A percentile compares a stretch with the other conserved stretches of the same genome.
Conservation (phyloP, 345 rosid species). For the Pugionium cornutum region DNA sequence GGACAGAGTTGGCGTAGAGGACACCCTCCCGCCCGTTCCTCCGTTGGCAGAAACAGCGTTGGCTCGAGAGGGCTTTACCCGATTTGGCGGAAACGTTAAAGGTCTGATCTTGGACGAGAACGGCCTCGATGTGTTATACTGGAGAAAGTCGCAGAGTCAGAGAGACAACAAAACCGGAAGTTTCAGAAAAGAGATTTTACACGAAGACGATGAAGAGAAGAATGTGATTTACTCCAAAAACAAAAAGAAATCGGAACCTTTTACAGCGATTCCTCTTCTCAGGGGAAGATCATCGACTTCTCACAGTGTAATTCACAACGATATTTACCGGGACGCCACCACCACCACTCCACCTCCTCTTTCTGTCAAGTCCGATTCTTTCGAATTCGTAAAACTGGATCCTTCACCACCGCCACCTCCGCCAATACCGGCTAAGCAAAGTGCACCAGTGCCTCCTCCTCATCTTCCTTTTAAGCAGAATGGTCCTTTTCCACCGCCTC, state of each 20-base stretch:
- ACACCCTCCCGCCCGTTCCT: constrained; percentile 16
- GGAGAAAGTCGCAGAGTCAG: constrained; percentile 57
- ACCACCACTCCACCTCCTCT: no score
- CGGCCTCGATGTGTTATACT: constrained; percentile 76
- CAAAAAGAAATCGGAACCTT: constrained; percentile 37
- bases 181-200: constrained; percentile 31
- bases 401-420: constrained; percentile 40
- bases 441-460: constrained; percentile 31
- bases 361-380: neutral
- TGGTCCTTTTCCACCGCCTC: constrained; percentile 49
- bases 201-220: constrained; percentile 37
- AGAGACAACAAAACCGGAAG: constrained; percentile 36
- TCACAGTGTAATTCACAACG: constrained; percentile 39
- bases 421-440: neutral
- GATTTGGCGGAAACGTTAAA: constrained; percentile 48
- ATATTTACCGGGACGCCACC: neutral
- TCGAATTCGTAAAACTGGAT: neutral
- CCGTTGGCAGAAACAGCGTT: neutral
- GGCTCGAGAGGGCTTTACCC: constrained; percentile 39
- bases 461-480: constrained; percentile 33
- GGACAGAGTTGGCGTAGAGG: constrained; percentile 28
- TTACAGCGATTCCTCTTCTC: constrained; percentile 64
- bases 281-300: constrained; percentile 63
- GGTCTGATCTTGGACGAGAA: constrained; percentile 70
- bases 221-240: constrained; percentile 29